phyloP scores from a whole-genome alignment of 1,284 basidiomycete genomes.

The Flammula alnicola region DNA sequence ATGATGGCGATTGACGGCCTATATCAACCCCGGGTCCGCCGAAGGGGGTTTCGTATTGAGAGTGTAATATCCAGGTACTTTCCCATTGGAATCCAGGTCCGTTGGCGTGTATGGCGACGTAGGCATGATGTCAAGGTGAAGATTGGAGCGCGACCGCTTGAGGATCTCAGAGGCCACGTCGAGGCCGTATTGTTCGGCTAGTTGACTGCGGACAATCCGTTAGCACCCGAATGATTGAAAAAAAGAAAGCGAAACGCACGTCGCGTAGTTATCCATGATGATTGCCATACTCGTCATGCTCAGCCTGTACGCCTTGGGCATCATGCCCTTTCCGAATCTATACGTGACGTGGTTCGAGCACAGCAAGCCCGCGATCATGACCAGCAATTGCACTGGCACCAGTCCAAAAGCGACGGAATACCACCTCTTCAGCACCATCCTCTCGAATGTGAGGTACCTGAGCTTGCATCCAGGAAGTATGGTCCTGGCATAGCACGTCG shows the following conservation, averaged over 20 bases:
- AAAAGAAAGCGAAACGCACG: constrained; percentile 39
- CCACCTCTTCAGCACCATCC: constrained; percentile 52
- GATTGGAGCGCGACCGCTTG: constrained; percentile 33
- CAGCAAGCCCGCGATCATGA: constrained; percentile 59
- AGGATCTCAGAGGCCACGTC: constrained; percentile 46
- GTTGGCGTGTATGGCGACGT: constrained; percentile 14
- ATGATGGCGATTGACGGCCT: too few relatives aligned
- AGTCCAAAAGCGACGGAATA: constrained; percentile 61
- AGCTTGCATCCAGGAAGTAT: constrained; percentile 69
- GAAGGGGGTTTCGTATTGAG: not conserved
- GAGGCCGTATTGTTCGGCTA: constrained; percentile 53
- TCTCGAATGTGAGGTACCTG: constrained; percentile 57
- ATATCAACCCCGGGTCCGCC: too few relatives aligned
- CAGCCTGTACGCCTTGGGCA: constrained; percentile 73
- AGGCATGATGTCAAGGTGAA: constrained; percentile 23
- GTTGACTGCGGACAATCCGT: constrained; percentile 38
- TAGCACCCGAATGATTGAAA: constrained; percentile 2
- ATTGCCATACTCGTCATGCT: constrained; percentile 67
- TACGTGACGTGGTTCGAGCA: constrained; percentile 81
- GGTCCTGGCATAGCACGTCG: constrained; percentile 49
- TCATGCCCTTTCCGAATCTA: constrained; percentile 80
- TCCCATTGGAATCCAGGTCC: not conserved
- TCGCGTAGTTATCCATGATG: constrained; percentile 75
- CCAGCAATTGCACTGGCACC: constrained; percentile 57
- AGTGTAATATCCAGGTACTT: constrained; percentile 5